phyloP scores from a whole-genome alignment of 331 rosid genomes.

The Erythrophleum ivorense region DNA sequence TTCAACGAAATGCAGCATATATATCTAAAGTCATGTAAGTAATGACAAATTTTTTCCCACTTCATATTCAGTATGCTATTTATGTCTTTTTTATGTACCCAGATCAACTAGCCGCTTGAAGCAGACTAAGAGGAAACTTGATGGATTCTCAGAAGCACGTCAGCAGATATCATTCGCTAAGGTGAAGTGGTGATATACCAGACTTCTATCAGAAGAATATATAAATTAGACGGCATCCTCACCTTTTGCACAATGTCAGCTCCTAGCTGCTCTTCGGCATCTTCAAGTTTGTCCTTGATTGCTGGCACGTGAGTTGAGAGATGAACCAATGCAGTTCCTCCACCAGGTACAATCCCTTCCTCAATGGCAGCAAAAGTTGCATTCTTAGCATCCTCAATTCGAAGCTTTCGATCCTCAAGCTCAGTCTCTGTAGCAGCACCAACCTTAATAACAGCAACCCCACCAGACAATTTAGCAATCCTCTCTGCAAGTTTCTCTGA shows the following conservation, averaged over 20 bases:
- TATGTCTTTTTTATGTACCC: neutral
- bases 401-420: constrained; percentile 96
- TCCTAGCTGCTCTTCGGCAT: constrained; percentile 89
- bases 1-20: neutral
- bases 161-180: no score
- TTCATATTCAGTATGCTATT: no score
- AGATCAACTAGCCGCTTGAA: neutral
- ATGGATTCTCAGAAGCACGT: no score
- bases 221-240: neutral
- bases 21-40: neutral
- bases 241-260: constrained; percentile 80
- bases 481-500: constrained; percentile 88
- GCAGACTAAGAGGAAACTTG: neutral
- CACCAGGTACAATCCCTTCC: constrained; percentile 99
- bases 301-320: constrained; percentile 78
- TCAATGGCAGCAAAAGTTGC: constrained; percentile 99
- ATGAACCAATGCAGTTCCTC: constrained; percentile 96
- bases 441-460: constrained; percentile 96
- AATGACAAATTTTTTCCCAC: no score
- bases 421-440: constrained; percentile 99
- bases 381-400: constrained; percentile 99
- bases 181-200: neutral
- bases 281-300: constrained; percentile 78
- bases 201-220: neutral
- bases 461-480: constrained; percentile 98